A percentile compares a stretch with the other conserved stretches of the same genome.
phyloP scores from a whole-genome alignment of 2,329 filamentous ascomycete species.

The Alternaria sp. region DNA sequence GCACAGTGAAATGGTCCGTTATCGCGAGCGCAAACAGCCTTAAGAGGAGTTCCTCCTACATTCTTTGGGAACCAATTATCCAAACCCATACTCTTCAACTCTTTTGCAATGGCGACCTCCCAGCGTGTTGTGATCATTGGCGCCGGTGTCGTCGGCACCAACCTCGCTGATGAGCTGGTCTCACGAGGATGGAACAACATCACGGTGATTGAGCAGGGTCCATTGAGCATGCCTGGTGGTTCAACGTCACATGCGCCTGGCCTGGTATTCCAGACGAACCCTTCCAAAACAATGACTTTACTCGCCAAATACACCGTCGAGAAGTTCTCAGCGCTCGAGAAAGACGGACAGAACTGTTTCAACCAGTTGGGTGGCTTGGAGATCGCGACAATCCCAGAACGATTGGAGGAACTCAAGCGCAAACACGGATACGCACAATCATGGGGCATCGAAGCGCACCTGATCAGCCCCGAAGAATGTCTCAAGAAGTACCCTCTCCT shows the following conservation, averaged over 20 bases:
- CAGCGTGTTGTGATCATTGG: constrained; percentile 59
- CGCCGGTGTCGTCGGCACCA: constrained; percentile 71
- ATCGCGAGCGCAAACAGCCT: constrained; percentile 28
- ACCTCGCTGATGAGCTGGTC: constrained; percentile 71
- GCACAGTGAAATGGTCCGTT: constrained; percentile 30
- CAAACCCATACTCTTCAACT: background rate
- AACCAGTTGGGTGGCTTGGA: constrained; percentile 71
- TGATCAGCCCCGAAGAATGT: constrained; percentile 65
- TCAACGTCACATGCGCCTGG: constrained; percentile 73
- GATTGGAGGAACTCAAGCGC: constrained; percentile 69
- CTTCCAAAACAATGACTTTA: constrained; percentile 65
- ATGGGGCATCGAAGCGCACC: constrained; percentile 66
- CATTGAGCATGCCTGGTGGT: constrained; percentile 68
- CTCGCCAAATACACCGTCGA: constrained; percentile 70
- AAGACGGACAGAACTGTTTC: constrained; percentile 60
- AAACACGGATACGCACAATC: constrained; percentile 69
- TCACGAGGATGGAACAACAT: constrained; percentile 70
- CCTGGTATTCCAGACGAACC: constrained; percentile 70
- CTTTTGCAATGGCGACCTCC: constrained; percentile 35
- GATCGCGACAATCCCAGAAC: constrained; percentile 67
- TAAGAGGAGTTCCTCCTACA: constrained; percentile 22
- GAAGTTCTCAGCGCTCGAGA: constrained; percentile 64
- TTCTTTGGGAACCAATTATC: constrained; percentile 3
- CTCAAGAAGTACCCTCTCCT: constrained; percentile 63
- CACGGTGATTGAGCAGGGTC: constrained; percentile 72